phyloP scores from a whole-genome alignment of 208 protist genomes.

The Acanthamoeba healyi region DNA sequence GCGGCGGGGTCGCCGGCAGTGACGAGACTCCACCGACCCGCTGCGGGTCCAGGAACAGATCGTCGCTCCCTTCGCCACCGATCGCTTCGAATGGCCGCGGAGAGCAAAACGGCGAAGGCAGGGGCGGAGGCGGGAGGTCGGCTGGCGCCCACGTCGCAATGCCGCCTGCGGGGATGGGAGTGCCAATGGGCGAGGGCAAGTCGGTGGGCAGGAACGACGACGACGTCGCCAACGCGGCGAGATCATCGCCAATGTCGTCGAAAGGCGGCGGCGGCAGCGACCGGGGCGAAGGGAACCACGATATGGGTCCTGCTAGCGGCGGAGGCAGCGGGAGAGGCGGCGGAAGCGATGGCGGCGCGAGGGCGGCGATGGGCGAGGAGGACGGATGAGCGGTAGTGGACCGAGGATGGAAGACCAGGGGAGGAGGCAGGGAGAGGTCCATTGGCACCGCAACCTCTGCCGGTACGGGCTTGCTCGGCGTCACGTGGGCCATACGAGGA shows the following conservation, averaged over 20 bases:
- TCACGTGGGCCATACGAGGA: not conserved
- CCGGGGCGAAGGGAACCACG: not conserved
- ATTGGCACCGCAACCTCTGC: no score
- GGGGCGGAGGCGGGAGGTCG: not conserved
- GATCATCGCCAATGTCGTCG: not conserved
- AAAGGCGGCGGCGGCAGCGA: not conserved
- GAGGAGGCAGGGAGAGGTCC: not conserved
- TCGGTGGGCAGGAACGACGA: not conserved
- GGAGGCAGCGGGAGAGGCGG: not conserved
- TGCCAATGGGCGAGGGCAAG: not conserved
- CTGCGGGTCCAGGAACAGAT: not conserved
- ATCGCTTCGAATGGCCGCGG: not conserved
- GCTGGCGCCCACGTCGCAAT: not conserved
- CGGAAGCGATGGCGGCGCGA: not conserved
- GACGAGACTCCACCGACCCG: not conserved
- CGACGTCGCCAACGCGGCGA: not conserved
- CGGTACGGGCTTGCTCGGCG: not conserved
- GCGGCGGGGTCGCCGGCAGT: not conserved
- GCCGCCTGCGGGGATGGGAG: not conserved
- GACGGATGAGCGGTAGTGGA: not conserved
- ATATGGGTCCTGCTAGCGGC: not conserved
- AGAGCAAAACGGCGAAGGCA: conserved; percentile 13
- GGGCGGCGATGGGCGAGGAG: not conserved
- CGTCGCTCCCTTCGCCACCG: not conserved
- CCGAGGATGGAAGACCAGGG: not conserved